A percentile compares a stretch with the other conserved stretches of the same genome.
Conservation (phyloP, 768 basidiomycete species). For the Leccinum uliginosum region DNA sequence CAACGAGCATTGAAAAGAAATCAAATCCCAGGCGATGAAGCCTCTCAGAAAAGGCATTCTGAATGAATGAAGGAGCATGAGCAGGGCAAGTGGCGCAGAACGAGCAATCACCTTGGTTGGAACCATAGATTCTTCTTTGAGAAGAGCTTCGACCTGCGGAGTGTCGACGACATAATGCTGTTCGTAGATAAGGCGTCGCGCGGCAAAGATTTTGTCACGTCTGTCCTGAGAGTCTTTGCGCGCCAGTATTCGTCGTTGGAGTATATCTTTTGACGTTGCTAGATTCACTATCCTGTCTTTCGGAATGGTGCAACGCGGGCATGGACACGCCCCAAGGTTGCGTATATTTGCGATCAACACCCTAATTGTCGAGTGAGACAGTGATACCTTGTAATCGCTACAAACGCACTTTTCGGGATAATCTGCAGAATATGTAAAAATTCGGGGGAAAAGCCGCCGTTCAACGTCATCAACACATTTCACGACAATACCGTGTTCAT, state of each 20-base stretch:
- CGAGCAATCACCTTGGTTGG: neutral
- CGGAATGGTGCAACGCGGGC: neutral
- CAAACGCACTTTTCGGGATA: neutral
- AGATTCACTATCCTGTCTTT: neutral
- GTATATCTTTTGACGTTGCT: neutral
- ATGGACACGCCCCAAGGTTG: neutral
- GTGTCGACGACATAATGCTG: neutral
- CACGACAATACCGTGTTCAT: neutral
- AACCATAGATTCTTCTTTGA: neutral
- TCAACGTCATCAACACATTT: neutral
- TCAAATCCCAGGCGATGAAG: neutral
- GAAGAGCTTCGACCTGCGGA: neutral
- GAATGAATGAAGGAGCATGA: neutral
- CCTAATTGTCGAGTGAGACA: neutral
- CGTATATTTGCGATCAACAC: neutral
- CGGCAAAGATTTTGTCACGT: neutral
- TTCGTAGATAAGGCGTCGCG: neutral
- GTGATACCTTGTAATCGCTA: neutral
- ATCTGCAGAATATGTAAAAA: neutral
- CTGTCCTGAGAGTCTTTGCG: neutral
- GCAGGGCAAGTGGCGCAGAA: neutral
- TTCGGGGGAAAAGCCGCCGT: neutral
- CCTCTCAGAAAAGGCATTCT: too few species aligned
- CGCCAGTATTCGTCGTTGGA: neutral
- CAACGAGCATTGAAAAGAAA: neutral